These are phyloP conservation scores for Schwanniomyces occidentalis DNA, from an alignment of 805 yeast genomes.

Conservation along the genomic window DNA sequence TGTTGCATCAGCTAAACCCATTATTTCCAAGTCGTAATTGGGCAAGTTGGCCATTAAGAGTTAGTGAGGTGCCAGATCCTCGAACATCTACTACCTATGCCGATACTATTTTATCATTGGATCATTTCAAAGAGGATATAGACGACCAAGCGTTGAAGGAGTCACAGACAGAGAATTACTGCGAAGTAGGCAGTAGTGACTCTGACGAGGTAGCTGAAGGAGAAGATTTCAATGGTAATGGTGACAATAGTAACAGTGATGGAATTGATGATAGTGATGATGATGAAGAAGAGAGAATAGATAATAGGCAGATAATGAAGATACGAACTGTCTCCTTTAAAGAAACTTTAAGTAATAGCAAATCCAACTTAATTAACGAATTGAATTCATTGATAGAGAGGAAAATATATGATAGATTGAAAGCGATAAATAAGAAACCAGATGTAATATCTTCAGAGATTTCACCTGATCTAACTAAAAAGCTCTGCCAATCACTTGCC, in stretches of 20 bases:
- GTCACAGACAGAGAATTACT: slow-evolving; percentile 8
- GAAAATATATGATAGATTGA: slow-evolving; percentile 12
- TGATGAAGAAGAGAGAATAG: slow-evolving; percentile 5
- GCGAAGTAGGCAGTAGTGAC: slow-evolving; percentile 11
- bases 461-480: slow-evolving; percentile 6
- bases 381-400: slow-evolving; percentile 17
- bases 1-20: slow-evolving; percentile 41
- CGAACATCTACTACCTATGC: slow-evolving; percentile 19
- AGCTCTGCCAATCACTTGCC: slow-evolving; percentile 9
- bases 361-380: slow-evolving; percentile 22
- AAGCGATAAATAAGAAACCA: not conserved
- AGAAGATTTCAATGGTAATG: slow-evolving; percentile 14
- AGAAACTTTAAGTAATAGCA: slow-evolving; percentile 17
- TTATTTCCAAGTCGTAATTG: slow-evolving; percentile 42
- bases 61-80: slow-evolving; percentile 39
- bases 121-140: slow-evolving; percentile 7
- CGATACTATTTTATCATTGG: slow-evolving; percentile 11
- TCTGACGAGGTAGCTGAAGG: slow-evolving; percentile 13
- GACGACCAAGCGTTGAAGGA: slow-evolving; percentile 8
- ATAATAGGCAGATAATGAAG: slow-evolving; percentile 6
- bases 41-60: slow-evolving; percentile 61
- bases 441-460: slow-evolving; percentile 4
- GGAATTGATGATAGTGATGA: slow-evolving; percentile 3
- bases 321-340: slow-evolving; percentile 6
- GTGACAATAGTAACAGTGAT: slow-evolving; percentile 3